phyloP scores from a whole-genome alignment of 805 yeast genomes.

The Lipomyces yamadae region DNA sequence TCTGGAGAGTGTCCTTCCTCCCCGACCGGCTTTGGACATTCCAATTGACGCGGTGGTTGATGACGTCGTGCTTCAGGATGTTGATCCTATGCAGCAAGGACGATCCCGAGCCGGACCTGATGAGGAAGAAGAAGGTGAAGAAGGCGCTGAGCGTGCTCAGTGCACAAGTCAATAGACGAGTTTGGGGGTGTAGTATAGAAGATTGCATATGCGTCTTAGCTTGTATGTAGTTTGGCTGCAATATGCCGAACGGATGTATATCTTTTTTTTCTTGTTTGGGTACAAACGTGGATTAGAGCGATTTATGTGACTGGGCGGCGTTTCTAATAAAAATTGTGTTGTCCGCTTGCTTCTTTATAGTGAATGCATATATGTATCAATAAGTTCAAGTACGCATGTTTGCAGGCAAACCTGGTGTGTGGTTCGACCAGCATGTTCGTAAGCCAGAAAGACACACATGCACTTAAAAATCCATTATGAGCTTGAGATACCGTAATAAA shows the following conservation, averaged over 20 bases:
- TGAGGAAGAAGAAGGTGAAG: slow-evolving; percentile 55
- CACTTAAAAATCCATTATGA: neutral
- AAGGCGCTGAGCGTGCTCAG: slow-evolving; percentile 77
- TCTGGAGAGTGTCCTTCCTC: slow-evolving; percentile 78
- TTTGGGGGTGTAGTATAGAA: slow-evolving; percentile 2
- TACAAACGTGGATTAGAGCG: neutral
- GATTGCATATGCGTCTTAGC: slow-evolving; percentile 1
- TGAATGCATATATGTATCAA: neutral
- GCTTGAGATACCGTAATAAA: neutral
- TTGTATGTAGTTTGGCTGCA: neutral
- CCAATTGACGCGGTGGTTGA: slow-evolving; percentile 80
- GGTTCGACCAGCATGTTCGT: too few species aligned
- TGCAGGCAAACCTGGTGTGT: neutral
- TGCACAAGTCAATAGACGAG: slow-evolving; percentile 83
- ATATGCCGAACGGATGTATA: neutral
- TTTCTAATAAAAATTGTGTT: neutral
- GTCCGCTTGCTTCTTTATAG: neutral
- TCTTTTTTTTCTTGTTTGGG: slow-evolving; percentile 2
- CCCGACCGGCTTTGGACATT: slow-evolving; percentile 63
- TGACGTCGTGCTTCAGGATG: slow-evolving; percentile 73
- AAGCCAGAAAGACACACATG: neutral
- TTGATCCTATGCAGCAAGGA: slow-evolving; percentile 66
- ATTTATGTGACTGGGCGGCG: slow-evolving; percentile 3
- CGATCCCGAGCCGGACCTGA: slow-evolving; percentile 45
- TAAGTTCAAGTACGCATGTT: neutral